Base-by-base conservation (phyloP, 2,329 filamentous ascomycete species). In the Botrytis tulipae region DNA sequence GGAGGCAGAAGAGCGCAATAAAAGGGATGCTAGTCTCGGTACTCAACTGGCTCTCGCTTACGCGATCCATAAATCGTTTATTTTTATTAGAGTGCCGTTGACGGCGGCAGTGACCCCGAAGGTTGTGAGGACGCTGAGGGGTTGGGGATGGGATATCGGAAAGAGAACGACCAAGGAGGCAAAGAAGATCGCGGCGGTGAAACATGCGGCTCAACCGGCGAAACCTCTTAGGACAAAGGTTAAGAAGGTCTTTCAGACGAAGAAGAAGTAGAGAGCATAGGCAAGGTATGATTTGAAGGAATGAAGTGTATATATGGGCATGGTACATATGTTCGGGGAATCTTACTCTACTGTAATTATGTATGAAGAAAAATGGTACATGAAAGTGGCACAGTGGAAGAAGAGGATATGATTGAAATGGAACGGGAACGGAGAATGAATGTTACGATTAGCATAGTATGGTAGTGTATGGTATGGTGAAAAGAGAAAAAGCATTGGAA, bases 41-140 rank as follows among this genome's bases (percentile, higher is more conserved):
- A 98, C 96, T 14, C 94, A 98, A 81, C 85, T 99, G 44, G 94
- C 93, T 25, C 87, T 99, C 67, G 96, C 96, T 20, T 99, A 99
- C 81, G 95, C 95, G 42, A 93, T 99, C 74, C 96, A 99, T 86
- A 99, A 99, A 85, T 97, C 93, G 78, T 94, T 98, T 82, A 98
- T 99, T 80, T 97, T 99, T 83, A 83, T 98, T 77, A 90, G 96
- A n/a, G 94, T 99, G 16, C 96, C 96, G 14, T 84, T 98, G 76
- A 96, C 96, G 1, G 94, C 93, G 20, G 95, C 94, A 4, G 87
- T 98, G 48, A 94, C 93, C 14, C 96, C 96, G 1, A 98, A 97
- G 83, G 91, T 98, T n/a, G 96, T 98, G 79, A 97, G 94, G 83
- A 89, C 90, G 20, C 85, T 99, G 42, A 87, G 95, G 76, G 87